Percentiles rank a stretch among this genome's conserved stretches.
Evolutionary conservation across 139 green algal genomes (phyloP).

Genomic region (Asterochloris erici): DNA sequence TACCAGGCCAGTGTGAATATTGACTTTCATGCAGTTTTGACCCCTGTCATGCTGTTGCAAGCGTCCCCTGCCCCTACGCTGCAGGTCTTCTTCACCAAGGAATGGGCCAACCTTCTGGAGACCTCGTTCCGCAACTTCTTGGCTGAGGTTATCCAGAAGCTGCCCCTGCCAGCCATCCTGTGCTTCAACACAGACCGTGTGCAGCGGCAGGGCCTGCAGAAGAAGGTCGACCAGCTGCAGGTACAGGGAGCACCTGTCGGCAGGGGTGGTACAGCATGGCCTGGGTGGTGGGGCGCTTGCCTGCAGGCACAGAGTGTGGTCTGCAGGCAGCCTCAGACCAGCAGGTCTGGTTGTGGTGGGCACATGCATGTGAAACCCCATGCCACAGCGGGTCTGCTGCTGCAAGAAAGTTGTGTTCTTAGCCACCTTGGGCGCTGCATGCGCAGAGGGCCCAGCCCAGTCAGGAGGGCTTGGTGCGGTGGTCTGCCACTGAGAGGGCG

Average conservation of each 20-base stretch:
- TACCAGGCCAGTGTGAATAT: not conserved
- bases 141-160: conserved; percentile 27
- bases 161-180: conserved; percentile 55
- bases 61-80: not conserved
- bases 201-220: conserved; percentile 21
- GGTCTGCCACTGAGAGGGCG: too few species aligned
- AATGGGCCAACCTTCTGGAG: conserved; percentile 47
- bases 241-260: not conserved
- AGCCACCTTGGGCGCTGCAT: too few species aligned
- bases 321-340: too few species aligned
- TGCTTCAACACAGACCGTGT: conserved; percentile 48
- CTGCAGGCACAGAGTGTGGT: too few species aligned
- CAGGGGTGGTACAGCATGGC: not conserved
- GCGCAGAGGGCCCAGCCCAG: too few species aligned
- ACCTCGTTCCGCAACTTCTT: conserved; percentile 53
- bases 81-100: conserved; percentile 48
- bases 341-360: too few species aligned
- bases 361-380: too few species aligned
- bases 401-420: too few species aligned
- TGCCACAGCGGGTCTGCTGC: too few species aligned
- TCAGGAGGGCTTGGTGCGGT: too few species aligned
- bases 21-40: not conserved
- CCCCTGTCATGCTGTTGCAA: not conserved
- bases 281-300: too few species aligned
- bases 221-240: conserved; percentile 4